A percentile compares a stretch with the other conserved stretches of the same genome.
These are phyloP conservation scores for Butyriboletus appendiculatus DNA, from an alignment of 1,284 basidiomycete genomes.

Conservation along the genomic window DNA sequence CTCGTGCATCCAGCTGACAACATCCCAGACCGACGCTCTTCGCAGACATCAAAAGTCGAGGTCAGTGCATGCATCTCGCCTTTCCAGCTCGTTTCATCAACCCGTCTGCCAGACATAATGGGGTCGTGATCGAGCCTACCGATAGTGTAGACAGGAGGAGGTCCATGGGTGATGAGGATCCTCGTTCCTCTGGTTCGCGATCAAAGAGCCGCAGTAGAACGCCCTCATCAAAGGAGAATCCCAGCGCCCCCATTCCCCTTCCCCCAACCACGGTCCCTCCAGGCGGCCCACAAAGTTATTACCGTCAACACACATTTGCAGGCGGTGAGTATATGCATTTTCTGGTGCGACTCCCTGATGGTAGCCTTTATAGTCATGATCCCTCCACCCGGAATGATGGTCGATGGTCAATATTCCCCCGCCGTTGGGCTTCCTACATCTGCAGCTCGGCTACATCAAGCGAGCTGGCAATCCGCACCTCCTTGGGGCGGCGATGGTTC, in stretches of 20 bases:
- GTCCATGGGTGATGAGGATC: slow-evolving; percentile 40
- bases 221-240: slow-evolving; percentile 46
- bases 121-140: slow-evolving; percentile 58
- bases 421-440: slow-evolving; percentile 51
- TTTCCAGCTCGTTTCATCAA: slow-evolving; percentile 6
- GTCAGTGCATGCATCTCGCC: slow-evolving; percentile 36
- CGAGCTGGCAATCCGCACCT: slow-evolving; percentile 42
- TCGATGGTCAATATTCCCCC: slow-evolving; percentile 37
- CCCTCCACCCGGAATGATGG: slow-evolving; percentile 36
- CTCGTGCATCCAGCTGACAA: slow-evolving; percentile 13
- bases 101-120: slow-evolving; percentile 54
- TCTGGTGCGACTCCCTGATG: neutral
- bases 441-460: slow-evolving; percentile 47
- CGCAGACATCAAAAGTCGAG: slow-evolving; percentile 67
- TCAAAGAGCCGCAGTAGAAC: slow-evolving; percentile 51
- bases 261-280: slow-evolving; percentile 35
- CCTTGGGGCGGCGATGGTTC: slow-evolving; percentile 35
- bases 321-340: slow-evolving; percentile 28
- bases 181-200: slow-evolving; percentile 45
- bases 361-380: slow-evolving; percentile 16
- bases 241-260: slow-evolving; percentile 27
- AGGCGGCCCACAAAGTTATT: slow-evolving; percentile 54
- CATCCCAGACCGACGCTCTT: slow-evolving; percentile 55
- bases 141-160: slow-evolving; percentile 36
- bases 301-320: slow-evolving; percentile 57